phyloP scores from a whole-genome alignment of 768 basidiomycete genomes.

The Psilocybe tampanensis region DNA sequence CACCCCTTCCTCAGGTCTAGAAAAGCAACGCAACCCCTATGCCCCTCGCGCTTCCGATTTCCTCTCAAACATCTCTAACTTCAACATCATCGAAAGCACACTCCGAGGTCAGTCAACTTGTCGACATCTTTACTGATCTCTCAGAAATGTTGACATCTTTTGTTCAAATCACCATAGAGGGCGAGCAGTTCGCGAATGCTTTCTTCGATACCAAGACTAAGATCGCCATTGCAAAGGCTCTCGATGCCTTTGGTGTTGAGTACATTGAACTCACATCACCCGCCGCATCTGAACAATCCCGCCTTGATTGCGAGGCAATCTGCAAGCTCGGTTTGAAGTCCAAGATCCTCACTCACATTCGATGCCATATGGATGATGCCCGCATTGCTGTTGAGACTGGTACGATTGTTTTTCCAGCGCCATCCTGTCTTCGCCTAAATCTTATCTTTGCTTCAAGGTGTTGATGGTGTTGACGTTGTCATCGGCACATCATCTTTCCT shows the following conservation, averaged over 20 bases:
- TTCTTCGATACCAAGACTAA: constrained; percentile 99
- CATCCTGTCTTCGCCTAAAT: neutral
- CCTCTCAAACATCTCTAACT: constrained; percentile 89
- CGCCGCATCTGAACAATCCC: constrained; percentile 94
- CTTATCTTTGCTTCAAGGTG: constrained; percentile 52
- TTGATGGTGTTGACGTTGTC: constrained; percentile 98
- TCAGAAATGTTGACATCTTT: constrained; percentile 12
- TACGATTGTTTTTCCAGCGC: constrained; percentile 30
- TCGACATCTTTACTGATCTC: constrained; percentile 6
- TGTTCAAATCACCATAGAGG: constrained; percentile 58
- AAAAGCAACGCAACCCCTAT: constrained; percentile 72
- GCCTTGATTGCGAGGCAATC: constrained; percentile 93
- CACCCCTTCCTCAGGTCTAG: constrained; percentile 32
- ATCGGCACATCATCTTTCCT: constrained; percentile 99
- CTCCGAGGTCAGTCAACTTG: constrained; percentile 69
- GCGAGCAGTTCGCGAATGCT: constrained; percentile 98
- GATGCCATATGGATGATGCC: constrained; percentile 99
- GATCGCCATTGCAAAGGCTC: constrained; percentile 97
- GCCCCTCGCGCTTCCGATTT: constrained; percentile 92
- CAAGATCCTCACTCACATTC: constrained; percentile 98
- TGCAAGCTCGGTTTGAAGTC: constrained; percentile 97
- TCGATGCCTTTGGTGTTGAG: constrained; percentile 99
- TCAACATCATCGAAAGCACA: constrained; percentile 97
- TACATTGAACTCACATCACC: constrained; percentile 99
- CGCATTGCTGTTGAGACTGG: constrained; percentile 98